Evolutionary conservation across 192 early-diverging fungal genomes (phyloP).

Genomic region (Dissophora globulifera): DNA sequence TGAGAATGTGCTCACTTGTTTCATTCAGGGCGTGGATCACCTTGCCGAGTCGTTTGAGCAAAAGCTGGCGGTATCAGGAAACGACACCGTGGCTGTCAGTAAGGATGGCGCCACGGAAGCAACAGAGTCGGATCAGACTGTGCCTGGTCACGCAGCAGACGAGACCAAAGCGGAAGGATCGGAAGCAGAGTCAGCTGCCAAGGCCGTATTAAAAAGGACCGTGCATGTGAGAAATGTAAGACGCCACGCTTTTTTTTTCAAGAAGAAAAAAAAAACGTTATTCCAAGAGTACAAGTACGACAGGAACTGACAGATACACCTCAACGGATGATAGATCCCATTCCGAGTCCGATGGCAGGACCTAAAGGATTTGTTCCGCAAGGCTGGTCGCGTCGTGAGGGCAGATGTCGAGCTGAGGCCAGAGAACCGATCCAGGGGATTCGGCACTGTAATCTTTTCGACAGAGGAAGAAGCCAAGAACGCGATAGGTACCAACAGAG

Average conservation of each 20-base stretch:
- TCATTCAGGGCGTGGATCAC: background rate
- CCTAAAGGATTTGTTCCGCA: constrained; percentile 73
- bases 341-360: constrained; percentile 83
- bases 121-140: background rate
- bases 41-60: constrained; percentile 5
- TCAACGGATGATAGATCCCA: constrained; percentile 72
- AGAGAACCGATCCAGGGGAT: constrained; percentile 75
- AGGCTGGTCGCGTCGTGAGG: constrained; percentile 73
- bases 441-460: constrained; percentile 75
- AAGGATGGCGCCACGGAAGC: background rate
- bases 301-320: too few relatives aligned
- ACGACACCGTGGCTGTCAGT: background rate
- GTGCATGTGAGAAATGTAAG: constrained; percentile 79
- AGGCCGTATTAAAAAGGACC: constrained; percentile 47
- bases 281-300: too few relatives aligned
- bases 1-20: background rate
- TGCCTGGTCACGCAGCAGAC: background rate
- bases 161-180: background rate
- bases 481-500: constrained; percentile 73
- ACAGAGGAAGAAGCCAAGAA: constrained; percentile 74
- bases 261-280: background rate
- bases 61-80: background rate
- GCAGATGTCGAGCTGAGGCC: constrained; percentile 69
- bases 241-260: background rate
- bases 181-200: background rate